A percentile compares a stretch with the other conserved stretches of the same genome.
Conservation (phyloP, 1,139 yeast genomes). For the Scheffersomyces illinoinensis region DNA sequence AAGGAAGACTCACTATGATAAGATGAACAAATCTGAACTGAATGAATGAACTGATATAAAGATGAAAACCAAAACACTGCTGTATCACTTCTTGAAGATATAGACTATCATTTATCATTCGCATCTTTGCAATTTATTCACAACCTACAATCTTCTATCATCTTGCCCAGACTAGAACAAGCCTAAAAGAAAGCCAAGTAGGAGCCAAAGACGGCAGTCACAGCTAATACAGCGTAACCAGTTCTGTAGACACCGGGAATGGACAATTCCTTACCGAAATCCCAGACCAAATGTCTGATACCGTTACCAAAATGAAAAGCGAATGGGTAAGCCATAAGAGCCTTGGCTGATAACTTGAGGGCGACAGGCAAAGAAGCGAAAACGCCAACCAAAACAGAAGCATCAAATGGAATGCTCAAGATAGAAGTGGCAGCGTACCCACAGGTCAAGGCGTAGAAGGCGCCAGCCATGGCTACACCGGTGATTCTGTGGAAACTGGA, state of each 20-base stretch:
- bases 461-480: slow-evolving; percentile 80
- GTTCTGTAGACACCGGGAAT: slow-evolving; percentile 89
- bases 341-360: slow-evolving; percentile 65
- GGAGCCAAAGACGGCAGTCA: slow-evolving; percentile 66
- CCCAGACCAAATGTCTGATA: slow-evolving; percentile 92
- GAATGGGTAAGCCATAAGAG: slow-evolving; percentile 76
- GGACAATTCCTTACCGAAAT: slow-evolving; percentile 74
- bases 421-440: slow-evolving; percentile 72
- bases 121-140: background rate
- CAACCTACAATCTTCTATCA: background rate
- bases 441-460: slow-evolving; percentile 75
- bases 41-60: background rate
- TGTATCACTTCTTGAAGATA: background rate
- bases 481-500: slow-evolving; percentile 86
- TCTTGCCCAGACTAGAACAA: slow-evolving; percentile 27
- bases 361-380: slow-evolving; percentile 61
- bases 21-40: background rate
- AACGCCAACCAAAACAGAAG: slow-evolving; percentile 58
- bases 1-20: background rate
- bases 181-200: slow-evolving; percentile 47
- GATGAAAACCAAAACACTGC: background rate
- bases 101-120: background rate
- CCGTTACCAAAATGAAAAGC: slow-evolving; percentile 87
- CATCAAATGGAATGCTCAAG: slow-evolving; percentile 63
- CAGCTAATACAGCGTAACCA: slow-evolving; percentile 80